Percentiles rank a stretch among this genome's conserved stretches.
phyloP scores from a whole-genome alignment of 805 yeast species.

The Candida vaughaniae region DNA sequence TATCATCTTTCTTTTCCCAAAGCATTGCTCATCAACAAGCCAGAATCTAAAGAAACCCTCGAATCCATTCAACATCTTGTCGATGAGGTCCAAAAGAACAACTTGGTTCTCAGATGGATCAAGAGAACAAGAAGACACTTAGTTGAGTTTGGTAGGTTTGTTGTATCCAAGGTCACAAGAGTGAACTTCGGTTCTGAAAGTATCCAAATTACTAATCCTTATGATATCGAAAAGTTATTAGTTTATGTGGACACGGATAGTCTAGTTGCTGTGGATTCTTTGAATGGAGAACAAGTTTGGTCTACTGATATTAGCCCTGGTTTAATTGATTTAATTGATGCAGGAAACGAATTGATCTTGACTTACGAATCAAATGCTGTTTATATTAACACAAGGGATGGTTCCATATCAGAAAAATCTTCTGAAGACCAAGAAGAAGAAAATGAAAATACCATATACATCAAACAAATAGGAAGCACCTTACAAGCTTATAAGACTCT shows the following conservation, averaged over 20 bases:
- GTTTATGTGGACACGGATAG: conserved; percentile 22
- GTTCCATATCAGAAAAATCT: conserved; percentile 14
- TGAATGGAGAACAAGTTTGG: conserved; percentile 45
- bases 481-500: conserved; percentile 24
- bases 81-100: conserved; percentile 23
- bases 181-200: conserved; percentile 2
- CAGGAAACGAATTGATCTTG: neutral
- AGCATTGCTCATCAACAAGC: conserved; percentile 25
- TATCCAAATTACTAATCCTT: conserved; percentile 14
- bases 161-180: conserved; percentile 13
- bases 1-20: conserved; percentile 8
- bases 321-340: conserved; percentile 13
- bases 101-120: conserved; percentile 26
- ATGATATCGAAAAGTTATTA: conserved; percentile 33
- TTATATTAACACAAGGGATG: conserved; percentile 16
- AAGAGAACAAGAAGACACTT: conserved; percentile 32
- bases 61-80: conserved; percentile 32
- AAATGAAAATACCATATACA: neutral
- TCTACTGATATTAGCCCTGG: conserved; percentile 12
- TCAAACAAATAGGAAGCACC: conserved; percentile 4
- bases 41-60: conserved; percentile 24
- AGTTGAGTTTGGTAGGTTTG: conserved; percentile 29
- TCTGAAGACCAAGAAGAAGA: neutral
- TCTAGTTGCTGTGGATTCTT: conserved; percentile 43
- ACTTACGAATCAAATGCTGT: neutral